phyloP scores from a whole-genome alignment of 139 green algal species.

The Auxenochlorella protothecoides region DNA sequence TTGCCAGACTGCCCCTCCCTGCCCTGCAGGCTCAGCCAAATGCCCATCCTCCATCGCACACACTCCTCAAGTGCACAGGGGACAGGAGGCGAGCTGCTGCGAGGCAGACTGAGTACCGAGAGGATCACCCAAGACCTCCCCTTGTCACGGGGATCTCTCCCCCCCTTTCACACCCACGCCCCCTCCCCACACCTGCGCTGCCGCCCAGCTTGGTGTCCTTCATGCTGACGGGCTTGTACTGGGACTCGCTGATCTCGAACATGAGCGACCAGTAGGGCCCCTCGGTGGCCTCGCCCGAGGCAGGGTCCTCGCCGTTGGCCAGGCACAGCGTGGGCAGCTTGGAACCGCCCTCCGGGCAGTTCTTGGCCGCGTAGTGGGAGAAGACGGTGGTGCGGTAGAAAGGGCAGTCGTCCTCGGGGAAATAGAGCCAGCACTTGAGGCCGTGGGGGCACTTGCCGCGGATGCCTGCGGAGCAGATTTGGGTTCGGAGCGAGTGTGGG shows the following conservation, averaged over 20 bases:
- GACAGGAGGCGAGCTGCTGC: too few species aligned
- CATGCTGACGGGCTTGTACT: slow-evolving; percentile 63
- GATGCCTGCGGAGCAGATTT: slow-evolving; percentile 19
- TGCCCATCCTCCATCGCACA: too few species aligned
- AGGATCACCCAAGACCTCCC: too few species aligned
- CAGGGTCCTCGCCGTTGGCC: slow-evolving; percentile 33
- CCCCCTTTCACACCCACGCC: too few species aligned
- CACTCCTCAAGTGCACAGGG: too few species aligned
- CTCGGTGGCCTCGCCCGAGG: slow-evolving; percentile 6
- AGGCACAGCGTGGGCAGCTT: slow-evolving; percentile 66
- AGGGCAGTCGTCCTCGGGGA: slow-evolving; percentile 78
- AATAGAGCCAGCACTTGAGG: slow-evolving; percentile 92
- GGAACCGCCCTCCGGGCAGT: slow-evolving; percentile 50
- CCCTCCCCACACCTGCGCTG: slow-evolving; percentile 14
- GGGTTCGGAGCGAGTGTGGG: not conserved
- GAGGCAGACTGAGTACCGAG: too few species aligned
- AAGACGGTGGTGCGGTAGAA: slow-evolving; percentile 88
- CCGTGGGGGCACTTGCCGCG: slow-evolving; percentile 62
- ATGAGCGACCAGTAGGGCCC: slow-evolving; percentile 88
- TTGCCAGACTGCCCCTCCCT: too few species aligned
- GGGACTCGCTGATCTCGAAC: slow-evolving; percentile 79
- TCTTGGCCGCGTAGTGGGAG: slow-evolving; percentile 76
- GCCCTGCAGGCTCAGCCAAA: too few species aligned
- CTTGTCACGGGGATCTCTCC: too few species aligned
- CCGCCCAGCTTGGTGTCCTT: slow-evolving; percentile 45